These are phyloP conservation scores for Platanthera zijinensis DNA, from an alignment of 106 monocot genomes.

Conservation along the genomic window DNA sequence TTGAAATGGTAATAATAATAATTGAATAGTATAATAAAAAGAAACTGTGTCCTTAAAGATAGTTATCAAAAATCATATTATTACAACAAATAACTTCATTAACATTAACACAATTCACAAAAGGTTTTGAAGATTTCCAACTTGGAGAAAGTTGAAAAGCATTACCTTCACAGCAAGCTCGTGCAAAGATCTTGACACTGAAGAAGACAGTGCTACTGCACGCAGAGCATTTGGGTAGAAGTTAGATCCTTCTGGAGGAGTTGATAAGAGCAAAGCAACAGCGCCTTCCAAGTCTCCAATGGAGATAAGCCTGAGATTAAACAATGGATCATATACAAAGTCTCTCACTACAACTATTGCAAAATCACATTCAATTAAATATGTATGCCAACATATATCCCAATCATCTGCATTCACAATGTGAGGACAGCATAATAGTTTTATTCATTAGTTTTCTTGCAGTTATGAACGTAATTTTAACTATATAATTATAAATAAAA, in stretches of 20 bases:
- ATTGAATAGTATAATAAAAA: neutral
- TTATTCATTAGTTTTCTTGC: neutral
- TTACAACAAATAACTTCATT: neutral
- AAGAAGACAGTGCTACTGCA: constrained; percentile 92
- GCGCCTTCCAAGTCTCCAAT: constrained; percentile 95
- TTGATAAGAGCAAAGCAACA: constrained; percentile 87
- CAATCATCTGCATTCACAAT: neutral
- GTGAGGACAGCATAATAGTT: neutral
- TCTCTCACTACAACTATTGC: neutral
- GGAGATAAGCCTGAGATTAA: constrained; percentile 56
- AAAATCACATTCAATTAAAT: neutral
- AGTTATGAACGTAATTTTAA: neutral
- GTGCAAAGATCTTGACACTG: constrained; percentile 91
- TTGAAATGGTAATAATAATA: neutral
- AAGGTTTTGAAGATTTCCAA: neutral
- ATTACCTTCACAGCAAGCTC: constrained; percentile 96
- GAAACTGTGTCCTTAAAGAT: neutral
- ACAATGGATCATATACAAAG: no score
- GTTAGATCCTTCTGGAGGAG: constrained; percentile 90
- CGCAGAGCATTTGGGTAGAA: constrained; percentile 95
- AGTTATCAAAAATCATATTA: neutral
- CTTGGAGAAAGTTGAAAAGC: neutral
- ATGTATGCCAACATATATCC: neutral
- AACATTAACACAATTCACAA: neutral
- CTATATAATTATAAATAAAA: neutral